phyloP scores from a whole-genome alignment of 1,284 basidiomycete genomes.

The Paramarasmius palmivorus region DNA sequence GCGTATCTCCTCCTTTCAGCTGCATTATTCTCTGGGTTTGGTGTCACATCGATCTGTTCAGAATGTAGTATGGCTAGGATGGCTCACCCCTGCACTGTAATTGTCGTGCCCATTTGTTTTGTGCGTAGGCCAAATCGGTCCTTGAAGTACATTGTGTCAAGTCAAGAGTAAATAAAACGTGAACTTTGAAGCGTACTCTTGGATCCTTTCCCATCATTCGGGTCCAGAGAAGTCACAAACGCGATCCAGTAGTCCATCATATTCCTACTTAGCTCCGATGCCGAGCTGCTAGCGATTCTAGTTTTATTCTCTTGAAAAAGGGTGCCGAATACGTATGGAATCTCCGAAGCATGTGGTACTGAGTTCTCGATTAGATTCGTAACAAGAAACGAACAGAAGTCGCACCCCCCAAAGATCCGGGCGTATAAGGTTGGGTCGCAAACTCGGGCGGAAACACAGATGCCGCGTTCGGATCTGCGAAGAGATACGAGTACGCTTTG shows the following conservation, averaged over 20 bases:
- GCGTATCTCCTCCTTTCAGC: background rate
- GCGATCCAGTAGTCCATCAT: constrained; percentile 1
- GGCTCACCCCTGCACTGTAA: background rate
- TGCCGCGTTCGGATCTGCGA: background rate
- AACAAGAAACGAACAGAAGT: background rate
- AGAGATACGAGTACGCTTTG: background rate
- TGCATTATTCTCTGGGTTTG: background rate
- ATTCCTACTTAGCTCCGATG: background rate
- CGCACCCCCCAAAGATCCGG: background rate
- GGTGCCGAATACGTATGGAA: constrained; percentile 6
- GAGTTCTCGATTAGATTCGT: background rate
- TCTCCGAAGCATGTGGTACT: background rate
- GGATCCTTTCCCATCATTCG: background rate
- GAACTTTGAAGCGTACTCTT: background rate
- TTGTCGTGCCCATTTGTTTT: background rate
- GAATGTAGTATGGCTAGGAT: background rate
- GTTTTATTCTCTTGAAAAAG: background rate
- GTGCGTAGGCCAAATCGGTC: background rate
- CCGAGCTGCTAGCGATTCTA: background rate
- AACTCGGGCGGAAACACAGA: background rate
- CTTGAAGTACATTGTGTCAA: background rate
- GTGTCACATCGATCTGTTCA: too few relatives aligned
- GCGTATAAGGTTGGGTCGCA: background rate
- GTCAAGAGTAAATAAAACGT: background rate
- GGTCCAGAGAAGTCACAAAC: background rate